Evolutionary conservation across 2,329 filamentous ascomycete genomes (phyloP).

Genomic region (Paecilomyces fulvus): DNA sequence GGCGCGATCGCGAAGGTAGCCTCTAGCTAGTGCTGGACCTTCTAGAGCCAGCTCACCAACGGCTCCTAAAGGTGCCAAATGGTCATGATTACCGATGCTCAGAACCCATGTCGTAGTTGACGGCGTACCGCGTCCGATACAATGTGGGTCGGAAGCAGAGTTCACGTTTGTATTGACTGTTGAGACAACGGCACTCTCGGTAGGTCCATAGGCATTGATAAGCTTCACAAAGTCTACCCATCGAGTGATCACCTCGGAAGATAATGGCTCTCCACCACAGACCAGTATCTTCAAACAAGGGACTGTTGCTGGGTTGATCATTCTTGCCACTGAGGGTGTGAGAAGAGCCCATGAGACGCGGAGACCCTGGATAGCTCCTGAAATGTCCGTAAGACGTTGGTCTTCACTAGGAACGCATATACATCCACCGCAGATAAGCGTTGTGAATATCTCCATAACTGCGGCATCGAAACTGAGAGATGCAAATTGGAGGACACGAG

Average conservation of each 20-base stretch:
- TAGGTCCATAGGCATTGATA: slow-evolving; percentile 31
- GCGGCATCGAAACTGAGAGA: slow-evolving; percentile 40
- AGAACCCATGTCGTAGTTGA: slow-evolving; percentile 27
- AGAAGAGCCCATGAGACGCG: slow-evolving; percentile 40
- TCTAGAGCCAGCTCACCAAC: slow-evolving; percentile 29
- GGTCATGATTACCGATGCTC: slow-evolving; percentile 21
- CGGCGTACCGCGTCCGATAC: slow-evolving; percentile 19
- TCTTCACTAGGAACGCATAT: slow-evolving; percentile 41
- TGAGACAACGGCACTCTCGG: slow-evolving; percentile 25
- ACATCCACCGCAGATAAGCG: slow-evolving; percentile 35
- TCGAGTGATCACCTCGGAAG: slow-evolving; percentile 57
- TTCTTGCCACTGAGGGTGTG: slow-evolving; percentile 37
- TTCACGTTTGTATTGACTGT: slow-evolving; percentile 20
- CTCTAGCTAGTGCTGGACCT: slow-evolving; percentile 29
- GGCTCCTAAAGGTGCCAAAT: slow-evolving; percentile 28
- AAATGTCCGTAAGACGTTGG: slow-evolving; percentile 40
- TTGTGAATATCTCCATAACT: slow-evolving; percentile 31
- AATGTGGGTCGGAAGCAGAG: slow-evolving; percentile 15
- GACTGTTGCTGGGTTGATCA: slow-evolving; percentile 31
- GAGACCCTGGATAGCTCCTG: slow-evolving; percentile 41
- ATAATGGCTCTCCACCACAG: slow-evolving; percentile 53
- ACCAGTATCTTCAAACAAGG: slow-evolving; percentile 36
- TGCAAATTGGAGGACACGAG: slow-evolving; percentile 35
- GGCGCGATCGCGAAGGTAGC: slow-evolving; percentile 31
- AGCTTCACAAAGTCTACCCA: slow-evolving; percentile 50